Percentiles rank a stretch among this genome's conserved stretches.
Conservation (phyloP, 2,329 filamentous ascomycete genomes). For the Stromatinia cepivora region DNA sequence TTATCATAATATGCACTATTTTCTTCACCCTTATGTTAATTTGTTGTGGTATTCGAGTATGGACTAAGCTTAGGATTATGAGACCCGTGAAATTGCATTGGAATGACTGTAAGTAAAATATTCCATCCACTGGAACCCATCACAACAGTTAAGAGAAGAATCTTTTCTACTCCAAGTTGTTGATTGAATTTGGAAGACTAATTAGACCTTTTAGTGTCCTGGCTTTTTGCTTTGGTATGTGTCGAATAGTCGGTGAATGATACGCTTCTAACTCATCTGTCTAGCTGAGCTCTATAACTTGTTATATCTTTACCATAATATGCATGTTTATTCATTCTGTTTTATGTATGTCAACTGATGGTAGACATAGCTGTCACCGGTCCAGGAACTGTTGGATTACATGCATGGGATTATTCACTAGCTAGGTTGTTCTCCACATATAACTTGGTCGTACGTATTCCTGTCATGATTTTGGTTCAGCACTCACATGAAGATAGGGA, state of each 20-base stretch:
- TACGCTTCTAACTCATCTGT: background rate
- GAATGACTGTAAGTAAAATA: background rate
- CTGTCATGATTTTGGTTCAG: background rate
- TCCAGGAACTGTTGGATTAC: background rate
- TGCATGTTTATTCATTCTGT: background rate
- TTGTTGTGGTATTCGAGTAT: background rate
- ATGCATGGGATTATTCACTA: conserved; percentile 2
- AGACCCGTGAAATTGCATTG: background rate
- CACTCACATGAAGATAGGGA: background rate
- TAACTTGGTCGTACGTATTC: background rate
- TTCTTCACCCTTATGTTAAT: background rate
- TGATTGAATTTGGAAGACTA: background rate
- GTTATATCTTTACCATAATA: background rate
- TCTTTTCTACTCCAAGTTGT: background rate
- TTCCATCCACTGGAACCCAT: background rate
- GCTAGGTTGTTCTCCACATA: background rate
- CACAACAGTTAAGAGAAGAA: no score
- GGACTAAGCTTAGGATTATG: background rate
- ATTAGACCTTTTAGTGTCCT: background rate
- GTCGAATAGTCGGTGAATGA: background rate
- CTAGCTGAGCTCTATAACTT: background rate
- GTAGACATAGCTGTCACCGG: background rate
- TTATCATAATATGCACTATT: background rate
- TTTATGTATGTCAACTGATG: background rate
- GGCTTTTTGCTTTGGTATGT: background rate